Base-by-base conservation (phyloP, 2,329 filamentous ascomycete species). In the Onygenales sp. region DNA sequence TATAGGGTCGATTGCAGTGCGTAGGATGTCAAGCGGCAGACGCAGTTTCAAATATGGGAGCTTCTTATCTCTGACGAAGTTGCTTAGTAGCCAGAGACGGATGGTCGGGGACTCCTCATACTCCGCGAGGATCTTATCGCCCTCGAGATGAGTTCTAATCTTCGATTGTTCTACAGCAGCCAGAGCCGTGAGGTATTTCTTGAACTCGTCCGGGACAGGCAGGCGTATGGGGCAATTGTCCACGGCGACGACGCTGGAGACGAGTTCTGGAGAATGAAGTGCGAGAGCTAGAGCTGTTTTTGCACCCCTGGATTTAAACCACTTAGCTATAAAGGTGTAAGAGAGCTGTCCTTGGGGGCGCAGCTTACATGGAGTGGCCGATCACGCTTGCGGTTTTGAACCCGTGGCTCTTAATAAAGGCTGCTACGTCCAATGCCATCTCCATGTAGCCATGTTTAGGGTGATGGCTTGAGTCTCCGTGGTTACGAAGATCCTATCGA, bases 81-180 rank as follows among this genome's bases (percentile, higher is more conserved):
- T 95, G 2, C 85, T 86, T 0, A 95, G 79, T 2, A 95, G 77
- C 68, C 95, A 95, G 62, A 93, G 88, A 2, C 90, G 82, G 58
- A 95, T 46, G 34, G 34, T 36, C 42, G 47, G 51, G 58, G 80
- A 81, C 62, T 78, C 67, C 64, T 90, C 89, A 65, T 84, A 88
- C 1, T 82, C 74, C 49, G 78, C 68, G 31, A 95, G 73, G 45
- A 93, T 87, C 53, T 76, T 72, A 65, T 94, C 87, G 2, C 88
- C 89, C 48, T 91, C 84, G 42, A 77, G 75, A 61, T 86, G 83
- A 56, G 77, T 82, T 17, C 76, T 83, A 37, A 87, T 74, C 14
- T 74, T 70, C 0, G 81, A 79, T 3, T 79, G 76, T 55, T 92
- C 84, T 55, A 95, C 84, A 59, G 80, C 78, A 63, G 80, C 81